Evolutionary conservation across 768 basidiomycete species (phyloP), one percentile per base, ranked within the genome.

Genomic region (Porpolomopsis calyptriformis): DNA sequence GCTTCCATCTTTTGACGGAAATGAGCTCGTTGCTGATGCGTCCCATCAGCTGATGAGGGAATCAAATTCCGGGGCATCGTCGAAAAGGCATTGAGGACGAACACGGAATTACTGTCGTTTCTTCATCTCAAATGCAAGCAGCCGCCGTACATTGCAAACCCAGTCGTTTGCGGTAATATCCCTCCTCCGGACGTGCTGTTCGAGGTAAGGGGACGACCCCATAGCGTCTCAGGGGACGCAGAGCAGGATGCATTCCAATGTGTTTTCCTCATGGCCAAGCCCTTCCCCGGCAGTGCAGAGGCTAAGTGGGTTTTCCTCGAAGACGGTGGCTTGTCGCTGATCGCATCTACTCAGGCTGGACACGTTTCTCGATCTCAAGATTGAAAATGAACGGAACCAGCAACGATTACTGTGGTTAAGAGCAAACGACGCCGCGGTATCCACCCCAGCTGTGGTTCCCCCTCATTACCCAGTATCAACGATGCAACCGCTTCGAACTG

Each of bases 381-480:
- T 82, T 46, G 89, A 93, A 64, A 91, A 96, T 60, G 84, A 88
- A 60, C 74, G 80, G 11, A 63, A 96, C 34, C 73, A 83, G 52
- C 74, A 76, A 49, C 78, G 80, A 22, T 61, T 83, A 26, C 58
- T 63, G 1, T 72, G 74, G 43, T 57, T 70, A 12, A 61, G 59
- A 49, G 60, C 55, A 42, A 38, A 49, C 52, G 8, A 52, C 58
- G 10, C 59, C 53, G 16, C 36, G 40, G 25, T 47, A 51, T 43
- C 60, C 66, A 7, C 10, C 22, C 22, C 27, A 14, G 18, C 34
- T n/a, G 20, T 29, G 20, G 11, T 22, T 23, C 24, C 36, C 12
- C 16, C n/a, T 35, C 29, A 31, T 14, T 31, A 31, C 29, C 29
- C 39, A 33, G 34, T 16, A 19, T 16, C 40, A 4, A 16, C 16